Evolutionary conservation across 208 protist species (phyloP), one percentile per base, ranked within the genome.

Genomic region (Crithidia bombi): DNA sequence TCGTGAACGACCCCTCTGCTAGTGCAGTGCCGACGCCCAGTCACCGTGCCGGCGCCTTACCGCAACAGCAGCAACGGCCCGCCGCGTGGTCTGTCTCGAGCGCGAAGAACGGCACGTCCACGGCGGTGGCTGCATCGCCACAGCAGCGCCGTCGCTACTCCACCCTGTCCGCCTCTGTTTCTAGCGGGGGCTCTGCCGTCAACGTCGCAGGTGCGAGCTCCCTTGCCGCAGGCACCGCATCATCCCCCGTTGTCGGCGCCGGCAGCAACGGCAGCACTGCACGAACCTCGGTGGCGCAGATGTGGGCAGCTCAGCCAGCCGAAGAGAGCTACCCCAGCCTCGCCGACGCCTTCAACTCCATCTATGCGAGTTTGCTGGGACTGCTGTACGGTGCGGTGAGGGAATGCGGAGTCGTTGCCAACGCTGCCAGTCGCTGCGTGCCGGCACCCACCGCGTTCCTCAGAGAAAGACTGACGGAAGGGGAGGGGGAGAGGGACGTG

Each of bases 311-410:
- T 1, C 61, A 72, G 25, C 68, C 72, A 14, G 55, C 50, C 25
- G 70, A 71, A 51, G 64, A 55, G 36, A 57, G 28, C 56, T 82
- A 80, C 72, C 30, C 49, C 3, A 64, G 47, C 30, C 65, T 92
- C 19, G 65, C 81, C n/a, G 86, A 86, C 41, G 80, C 81, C 39
- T 92, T 92, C 71, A 79, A 85, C 61, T 58, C 73, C 54, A 68
- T 75, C 15, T 67, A 75, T 50, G 58, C 65, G 12, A 65, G 69
- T 25, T 61, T 92, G 32, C 50, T 69, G 3, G 30, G 23, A 11
- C 66, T 81, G 12, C 39, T 92, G 62, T 35, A 51, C 39, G 63
- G 41, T 33, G 83, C 81, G 5, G 81, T 78, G 14, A 55, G 26
- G 35, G 67, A 84, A 54, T 73, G 75, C 7, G 80, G 84, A 5